Conservation (phyloP, 2,329 filamentous ascomycete genomes). For the Tolypocladium paradoxum region DNA sequence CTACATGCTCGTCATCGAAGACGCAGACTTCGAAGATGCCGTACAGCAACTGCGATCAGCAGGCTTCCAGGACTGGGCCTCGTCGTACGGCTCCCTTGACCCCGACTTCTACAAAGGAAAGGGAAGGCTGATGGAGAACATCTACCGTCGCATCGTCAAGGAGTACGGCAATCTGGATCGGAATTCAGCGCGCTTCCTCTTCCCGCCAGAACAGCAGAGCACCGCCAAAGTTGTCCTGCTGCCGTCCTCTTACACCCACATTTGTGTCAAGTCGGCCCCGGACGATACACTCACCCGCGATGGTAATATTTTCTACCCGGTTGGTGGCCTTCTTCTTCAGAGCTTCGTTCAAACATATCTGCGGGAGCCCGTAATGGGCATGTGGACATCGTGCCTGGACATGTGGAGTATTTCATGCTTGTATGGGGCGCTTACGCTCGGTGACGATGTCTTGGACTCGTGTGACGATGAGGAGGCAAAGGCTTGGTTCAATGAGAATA, state of each 20-base stretch:
- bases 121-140: background rate
- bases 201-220: background rate
- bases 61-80: background rate
- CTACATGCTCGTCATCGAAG: constrained; percentile 1
- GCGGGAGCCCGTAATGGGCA: background rate
- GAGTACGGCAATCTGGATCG: background rate
- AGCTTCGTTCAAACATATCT: constrained; percentile 3
- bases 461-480: constrained; percentile 1
- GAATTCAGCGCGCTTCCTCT: constrained; percentile 1
- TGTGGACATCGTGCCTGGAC: background rate
- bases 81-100: background rate
- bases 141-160: background rate
- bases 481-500: constrained; percentile 1
- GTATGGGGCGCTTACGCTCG: constrained; percentile 1
- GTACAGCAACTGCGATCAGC: background rate
- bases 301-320: constrained; percentile 1
- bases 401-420: constrained; percentile 1
- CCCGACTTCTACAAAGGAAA: background rate
- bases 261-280: background rate
- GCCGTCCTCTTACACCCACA: constrained; percentile 1
- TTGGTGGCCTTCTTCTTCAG: constrained; percentile 1
- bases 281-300: background rate
- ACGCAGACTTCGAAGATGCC: background rate
- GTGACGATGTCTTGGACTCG: constrained; percentile 1
- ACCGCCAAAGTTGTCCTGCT: constrained; percentile 1